Evolutionary conservation across 2,329 filamentous ascomycete species (phyloP), one percentile per base, ranked within the genome.

Genomic region (Calonectria hawksworthii): DNA sequence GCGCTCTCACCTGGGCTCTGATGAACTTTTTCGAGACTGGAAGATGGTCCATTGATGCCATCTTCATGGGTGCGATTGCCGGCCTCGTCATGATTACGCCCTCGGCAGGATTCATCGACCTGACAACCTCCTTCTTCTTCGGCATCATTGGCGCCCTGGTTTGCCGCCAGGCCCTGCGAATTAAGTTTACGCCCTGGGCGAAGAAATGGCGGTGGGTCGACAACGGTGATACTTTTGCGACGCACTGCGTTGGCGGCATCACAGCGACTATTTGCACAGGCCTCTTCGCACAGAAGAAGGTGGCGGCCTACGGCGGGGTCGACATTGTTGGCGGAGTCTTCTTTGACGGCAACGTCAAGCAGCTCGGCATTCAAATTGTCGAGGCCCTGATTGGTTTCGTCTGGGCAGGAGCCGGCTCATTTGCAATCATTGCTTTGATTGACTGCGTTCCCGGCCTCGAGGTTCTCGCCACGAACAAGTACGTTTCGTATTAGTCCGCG

Each of bases 1-100:
- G 74, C 2, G 74, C 74, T 2, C 23, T 77, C 4, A 77, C 75
- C 6, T 77, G 75, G 75, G 71, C 41, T 2, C 34, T 77, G 32
- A 75, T 73, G 56, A 75, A 56, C 56, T 77, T 44, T 56, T 75
- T 67, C 50, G 75, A 77, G 30, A 77, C 75, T 0, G 70, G 75
- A 11, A 64, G 72, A 7, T 90, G 87, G 87, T 88, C 87, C 23
- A 78, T 89, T 11, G 88, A 89, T 74, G 85, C 86, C 4, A 88
- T 85, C 6, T 90, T 90, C 80, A 87, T 90, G 85, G 88, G 89
- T 13, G 88, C 88, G 0, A 88, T 90, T n/a, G 83, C 88, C 0
- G 88, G 88, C 0, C 82, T 90, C 6, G 88, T 90, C 28, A 88
- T 90, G 84, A 89, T 90, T 66, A 90, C 88, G 0, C 88, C 88